Evolutionary conservation across 106 monocot species (phyloP).

Genomic region (Apostasia ramifera): DNA sequence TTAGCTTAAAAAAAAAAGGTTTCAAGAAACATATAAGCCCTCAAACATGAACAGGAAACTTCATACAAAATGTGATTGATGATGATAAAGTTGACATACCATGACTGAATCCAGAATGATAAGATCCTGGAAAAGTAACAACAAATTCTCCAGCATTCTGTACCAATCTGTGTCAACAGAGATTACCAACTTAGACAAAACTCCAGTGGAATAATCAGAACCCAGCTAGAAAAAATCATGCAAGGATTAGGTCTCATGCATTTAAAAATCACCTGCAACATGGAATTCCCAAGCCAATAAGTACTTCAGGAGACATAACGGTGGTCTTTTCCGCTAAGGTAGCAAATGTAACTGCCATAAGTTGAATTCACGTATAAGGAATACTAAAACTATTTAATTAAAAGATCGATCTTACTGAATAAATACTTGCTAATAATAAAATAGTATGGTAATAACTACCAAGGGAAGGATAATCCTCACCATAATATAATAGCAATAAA

Average conservation of each 20-base stretch:
- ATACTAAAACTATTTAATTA: neutral
- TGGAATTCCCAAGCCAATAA: slow-evolving; percentile 73
- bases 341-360: slow-evolving; percentile 78
- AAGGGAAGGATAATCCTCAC: no score
- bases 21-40: no score
- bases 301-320: slow-evolving; percentile 94
- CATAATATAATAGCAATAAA: no score
- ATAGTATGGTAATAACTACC: no score
- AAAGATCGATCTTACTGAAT: no score
- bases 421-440: no score
- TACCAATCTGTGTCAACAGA: slow-evolving; percentile 55
- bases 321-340: slow-evolving; percentile 85
- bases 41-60: no score
- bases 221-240: neutral
- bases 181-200: slow-evolving; percentile 6
- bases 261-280: slow-evolving; percentile 80
- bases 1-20: no score
- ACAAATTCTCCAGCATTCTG: slow-evolving; percentile 99
- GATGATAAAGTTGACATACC: slow-evolving; percentile 28
- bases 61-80: no score
- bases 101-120: slow-evolving; percentile 93
- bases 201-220: neutral
- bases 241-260: neutral
- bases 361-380: slow-evolving; percentile 2
- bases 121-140: slow-evolving; percentile 94